Evolutionary conservation across 768 basidiomycete genomes (phyloP).

Genomic region (Mycena crocata): DNA sequence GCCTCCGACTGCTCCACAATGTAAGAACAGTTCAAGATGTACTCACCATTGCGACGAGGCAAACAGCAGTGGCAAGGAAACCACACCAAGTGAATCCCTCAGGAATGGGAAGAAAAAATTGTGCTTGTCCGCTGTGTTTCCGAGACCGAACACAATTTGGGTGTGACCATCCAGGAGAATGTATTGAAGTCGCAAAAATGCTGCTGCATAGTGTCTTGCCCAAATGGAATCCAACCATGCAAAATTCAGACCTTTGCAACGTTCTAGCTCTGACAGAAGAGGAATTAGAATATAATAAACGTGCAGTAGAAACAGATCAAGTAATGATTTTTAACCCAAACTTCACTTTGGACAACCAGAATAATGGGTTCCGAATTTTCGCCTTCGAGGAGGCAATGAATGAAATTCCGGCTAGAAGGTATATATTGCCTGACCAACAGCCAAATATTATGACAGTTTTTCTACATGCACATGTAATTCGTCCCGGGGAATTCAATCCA

Average conservation of each 20-base stretch:
- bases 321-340: neutral
- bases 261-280: neutral
- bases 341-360: neutral
- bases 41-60: neutral
- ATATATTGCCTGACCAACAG: too few species aligned
- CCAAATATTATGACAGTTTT: too few species aligned
- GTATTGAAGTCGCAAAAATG: neutral
- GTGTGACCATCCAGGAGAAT: constrained; percentile 9
- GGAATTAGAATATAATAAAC: neutral
- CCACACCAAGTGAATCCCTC: constrained; percentile 5
- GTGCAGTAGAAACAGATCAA: neutral
- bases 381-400: neutral
- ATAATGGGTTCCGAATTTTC: neutral
- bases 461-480: too few species aligned
- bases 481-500: too few species aligned
- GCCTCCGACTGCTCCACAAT: neutral
- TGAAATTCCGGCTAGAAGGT: too few species aligned
- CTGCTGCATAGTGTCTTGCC: neutral
- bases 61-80: neutral
- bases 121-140: neutral
- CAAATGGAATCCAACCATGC: constrained; percentile 3
- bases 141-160: neutral
- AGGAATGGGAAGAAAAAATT: constrained; percentile 1
- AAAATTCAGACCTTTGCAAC: neutral
- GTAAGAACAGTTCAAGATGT: neutral